Evolutionary conservation across 345 rosid genomes (phyloP).

Genomic region (Populus alba): DNA sequence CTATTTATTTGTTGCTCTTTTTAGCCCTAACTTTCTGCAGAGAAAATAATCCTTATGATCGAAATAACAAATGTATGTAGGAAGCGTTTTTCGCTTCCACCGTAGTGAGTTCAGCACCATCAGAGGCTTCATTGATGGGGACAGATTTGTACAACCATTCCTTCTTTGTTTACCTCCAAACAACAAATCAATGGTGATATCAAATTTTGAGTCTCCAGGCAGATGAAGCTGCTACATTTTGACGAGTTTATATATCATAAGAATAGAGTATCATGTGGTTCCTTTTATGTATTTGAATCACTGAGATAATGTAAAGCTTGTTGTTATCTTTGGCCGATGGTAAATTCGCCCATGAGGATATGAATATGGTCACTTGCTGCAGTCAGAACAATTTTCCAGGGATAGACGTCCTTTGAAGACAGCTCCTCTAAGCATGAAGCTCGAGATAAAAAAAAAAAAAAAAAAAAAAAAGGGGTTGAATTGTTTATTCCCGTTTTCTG

Average conservation of each 20-base stretch:
- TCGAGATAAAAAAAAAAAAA: background rate
- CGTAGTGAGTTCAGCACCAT: background rate
- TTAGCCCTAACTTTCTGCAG: too few species aligned
- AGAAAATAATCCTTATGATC: too few species aligned
- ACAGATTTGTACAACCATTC: background rate
- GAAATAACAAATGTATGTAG: too few species aligned
- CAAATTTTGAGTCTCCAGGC: background rate
- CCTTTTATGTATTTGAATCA: background rate
- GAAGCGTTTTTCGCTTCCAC: background rate
- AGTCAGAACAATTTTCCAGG: background rate
- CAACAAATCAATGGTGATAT: background rate
- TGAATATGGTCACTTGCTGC: background rate
- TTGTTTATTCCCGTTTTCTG: background rate
- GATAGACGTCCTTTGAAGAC: background rate
- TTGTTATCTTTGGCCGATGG: background rate
- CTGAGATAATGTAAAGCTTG: background rate
- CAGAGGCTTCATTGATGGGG: background rate
- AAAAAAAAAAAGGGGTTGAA: background rate
- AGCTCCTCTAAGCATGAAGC: background rate
- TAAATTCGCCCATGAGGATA: background rate
- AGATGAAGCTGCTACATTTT: background rate
- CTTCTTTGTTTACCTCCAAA: background rate
- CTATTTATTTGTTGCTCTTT: background rate
- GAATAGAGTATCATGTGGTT: background rate
- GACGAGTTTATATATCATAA: background rate